These are phyloP conservation scores for Plectosphaerella plurivora DNA, from an alignment of 2,329 filamentous ascomycete species.

Conservation along the genomic window DNA sequence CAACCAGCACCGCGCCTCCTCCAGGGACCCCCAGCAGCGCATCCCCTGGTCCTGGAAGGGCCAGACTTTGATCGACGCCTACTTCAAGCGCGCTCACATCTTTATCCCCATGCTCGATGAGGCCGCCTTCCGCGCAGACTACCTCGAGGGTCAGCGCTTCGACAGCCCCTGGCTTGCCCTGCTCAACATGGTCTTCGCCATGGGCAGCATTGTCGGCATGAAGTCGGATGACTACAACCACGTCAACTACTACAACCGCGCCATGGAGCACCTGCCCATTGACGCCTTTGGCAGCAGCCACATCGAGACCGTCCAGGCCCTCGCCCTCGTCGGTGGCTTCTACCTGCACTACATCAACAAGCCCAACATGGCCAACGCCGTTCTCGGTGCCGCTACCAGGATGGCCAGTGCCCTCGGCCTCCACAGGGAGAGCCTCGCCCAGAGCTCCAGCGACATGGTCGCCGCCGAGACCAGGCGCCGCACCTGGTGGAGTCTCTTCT, in stretches of 20 bases:
- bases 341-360: slow-evolving; percentile 76
- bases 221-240: slow-evolving; percentile 63
- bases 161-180: slow-evolving; percentile 69
- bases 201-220: slow-evolving; percentile 67
- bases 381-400: slow-evolving; percentile 66
- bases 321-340: slow-evolving; percentile 68
- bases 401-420: slow-evolving; percentile 72
- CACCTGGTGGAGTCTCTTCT: slow-evolving; percentile 74
- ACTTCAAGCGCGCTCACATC: slow-evolving; percentile 68
- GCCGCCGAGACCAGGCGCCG: slow-evolving; percentile 58
- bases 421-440: slow-evolving; percentile 55
- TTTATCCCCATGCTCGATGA: slow-evolving; percentile 73
- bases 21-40: slow-evolving; percentile 41
- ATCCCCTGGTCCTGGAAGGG: slow-evolving; percentile 60
- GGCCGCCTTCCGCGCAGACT: slow-evolving; percentile 60
- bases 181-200: slow-evolving; percentile 71
- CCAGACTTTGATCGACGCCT: slow-evolving; percentile 67
- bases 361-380: slow-evolving; percentile 70
- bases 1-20: slow-evolving; percentile 27
- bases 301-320: slow-evolving; percentile 68
- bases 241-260: slow-evolving; percentile 64
- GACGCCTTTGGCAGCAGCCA: slow-evolving; percentile 59
- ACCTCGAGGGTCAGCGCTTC: slow-evolving; percentile 47
- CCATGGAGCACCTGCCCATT: slow-evolving; percentile 62
- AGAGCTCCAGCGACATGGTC: slow-evolving; percentile 40